Evolutionary conservation across 352 stramenopile genomes (phyloP), one percentile per base, ranked within the genome.

Genomic region (Peronospora farinosa): DNA sequence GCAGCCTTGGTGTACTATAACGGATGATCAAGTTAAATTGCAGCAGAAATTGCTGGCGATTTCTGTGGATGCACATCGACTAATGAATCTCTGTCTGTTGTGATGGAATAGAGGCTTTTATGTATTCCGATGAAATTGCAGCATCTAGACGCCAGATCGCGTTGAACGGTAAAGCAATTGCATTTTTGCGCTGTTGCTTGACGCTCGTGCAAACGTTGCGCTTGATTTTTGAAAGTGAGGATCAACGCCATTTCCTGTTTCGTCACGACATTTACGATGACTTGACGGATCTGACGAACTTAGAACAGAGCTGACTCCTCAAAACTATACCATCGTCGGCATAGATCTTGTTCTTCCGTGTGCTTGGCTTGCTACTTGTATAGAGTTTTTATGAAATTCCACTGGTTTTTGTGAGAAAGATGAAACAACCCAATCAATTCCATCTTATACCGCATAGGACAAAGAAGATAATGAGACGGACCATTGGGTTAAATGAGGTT

Each of bases 271-370:
- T 84, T 75, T 78, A 92, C 2, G 83, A 80, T 38, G 92, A 78
- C 9, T 90, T 47, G 12, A 88, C 74, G 1, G 83, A 42, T 93
- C 83, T 80, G 76, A 92, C 10, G 79, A 79, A 0, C 83, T 80
- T 2, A 92, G 46, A 2, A 78, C 54, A 6, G 74, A 70, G 51
- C 92, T 90, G 30, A 93, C 92, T 15, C 70, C 70, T 80, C 78
- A 93, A 8, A 84, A 91, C 48, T 12, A 32, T 11, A 32, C 83
- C 80, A 56, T 92, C 78, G 30, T 90, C 74, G 17, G 81, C 74
- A 15, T 63, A 63, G 8, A 78, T 45, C 36, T 84, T 63, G 0
- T 54, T 67, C 38, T 69, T 31, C 88, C 78, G 37, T 86, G 66
- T 0, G 74, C 3, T 21, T 21, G 3, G 3, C 19, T 21, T 21